Percentiles rank a stretch among this genome's conserved stretches.
Evolutionary conservation across 2,329 filamentous ascomycete species (phyloP).

Genomic region (Lojkania enalia): DNA sequence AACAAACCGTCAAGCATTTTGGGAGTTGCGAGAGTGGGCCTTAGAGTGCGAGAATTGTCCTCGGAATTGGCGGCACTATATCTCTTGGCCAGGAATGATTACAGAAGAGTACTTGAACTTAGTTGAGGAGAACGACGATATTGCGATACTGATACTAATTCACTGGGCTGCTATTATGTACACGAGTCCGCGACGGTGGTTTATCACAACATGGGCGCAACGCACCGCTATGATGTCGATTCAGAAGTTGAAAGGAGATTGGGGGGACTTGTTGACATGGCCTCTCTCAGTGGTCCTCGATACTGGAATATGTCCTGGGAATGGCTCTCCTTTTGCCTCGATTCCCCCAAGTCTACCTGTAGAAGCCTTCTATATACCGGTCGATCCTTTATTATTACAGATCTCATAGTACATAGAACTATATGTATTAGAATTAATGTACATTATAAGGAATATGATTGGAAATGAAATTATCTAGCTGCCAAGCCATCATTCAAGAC

Average conservation of each 20-base stretch:
- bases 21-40: slow-evolving; percentile 13
- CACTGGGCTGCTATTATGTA: slow-evolving; percentile 17
- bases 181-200: slow-evolving; percentile 9
- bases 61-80: slow-evolving; percentile 11
- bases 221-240: slow-evolving; percentile 8
- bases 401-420: too few species aligned
- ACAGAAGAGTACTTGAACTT: slow-evolving; percentile 11
- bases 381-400: not conserved
- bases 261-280: slow-evolving; percentile 9
- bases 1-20: slow-evolving; percentile 12
- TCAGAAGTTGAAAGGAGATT: slow-evolving; percentile 7
- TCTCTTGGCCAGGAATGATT: slow-evolving; percentile 10
- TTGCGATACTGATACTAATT: slow-evolving; percentile 15
- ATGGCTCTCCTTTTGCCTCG: not conserved
- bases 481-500: too few species aligned
- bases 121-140: slow-evolving; percentile 10
- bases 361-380: not conserved
- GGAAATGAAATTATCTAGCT: too few species aligned
- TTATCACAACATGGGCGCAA: slow-evolving; percentile 8
- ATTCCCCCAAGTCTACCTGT: not conserved
- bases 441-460: too few species aligned
- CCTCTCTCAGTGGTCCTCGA: not conserved
- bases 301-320: not conserved
- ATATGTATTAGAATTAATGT: too few species aligned
- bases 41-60: slow-evolving; percentile 8